Conservation (phyloP, 2,329 filamentous ascomycete species). For the Fusarium equiseti region DNA sequence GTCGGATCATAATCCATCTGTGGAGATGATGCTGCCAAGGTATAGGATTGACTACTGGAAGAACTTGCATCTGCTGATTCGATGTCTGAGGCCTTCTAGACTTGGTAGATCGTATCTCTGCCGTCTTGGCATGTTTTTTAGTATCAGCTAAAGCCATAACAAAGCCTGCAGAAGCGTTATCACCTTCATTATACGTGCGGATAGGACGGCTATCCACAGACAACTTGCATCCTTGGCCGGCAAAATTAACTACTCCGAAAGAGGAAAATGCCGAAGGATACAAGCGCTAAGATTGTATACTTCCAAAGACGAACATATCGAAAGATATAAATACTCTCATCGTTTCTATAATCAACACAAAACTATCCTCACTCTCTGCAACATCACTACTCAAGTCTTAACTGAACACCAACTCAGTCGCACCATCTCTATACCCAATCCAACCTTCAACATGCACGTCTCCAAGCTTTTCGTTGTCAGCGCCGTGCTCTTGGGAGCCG, state of each 20-base stretch:
- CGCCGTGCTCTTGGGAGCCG: background rate
- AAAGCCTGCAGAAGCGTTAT: too few relatives aligned
- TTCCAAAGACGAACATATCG: too few relatives aligned
- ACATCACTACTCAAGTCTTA: background rate
- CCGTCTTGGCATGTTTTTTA: too few relatives aligned
- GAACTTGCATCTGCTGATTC: too few relatives aligned
- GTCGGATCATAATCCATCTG: background rate
- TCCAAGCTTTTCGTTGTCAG: background rate
- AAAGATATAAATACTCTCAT: background rate
- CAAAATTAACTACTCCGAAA: background rate
- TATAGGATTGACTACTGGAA: too few relatives aligned
- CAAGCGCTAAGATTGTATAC: too few relatives aligned
- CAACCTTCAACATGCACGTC: background rate
- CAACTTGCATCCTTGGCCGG: background rate
- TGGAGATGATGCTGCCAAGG: too few relatives aligned
- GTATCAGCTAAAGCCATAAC: background rate
- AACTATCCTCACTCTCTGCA: too few relatives aligned
- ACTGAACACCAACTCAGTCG: background rate
- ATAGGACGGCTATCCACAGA: background rate
- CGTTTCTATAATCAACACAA: too few relatives aligned
- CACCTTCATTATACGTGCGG: background rate
- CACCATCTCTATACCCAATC: background rate
- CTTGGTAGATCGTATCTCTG: too few relatives aligned
- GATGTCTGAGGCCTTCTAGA: too few relatives aligned
- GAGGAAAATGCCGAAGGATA: background rate